Base-by-base conservation (phyloP, 2,329 filamentous ascomycete genomes). In the Trichothecium roseum region DNA sequence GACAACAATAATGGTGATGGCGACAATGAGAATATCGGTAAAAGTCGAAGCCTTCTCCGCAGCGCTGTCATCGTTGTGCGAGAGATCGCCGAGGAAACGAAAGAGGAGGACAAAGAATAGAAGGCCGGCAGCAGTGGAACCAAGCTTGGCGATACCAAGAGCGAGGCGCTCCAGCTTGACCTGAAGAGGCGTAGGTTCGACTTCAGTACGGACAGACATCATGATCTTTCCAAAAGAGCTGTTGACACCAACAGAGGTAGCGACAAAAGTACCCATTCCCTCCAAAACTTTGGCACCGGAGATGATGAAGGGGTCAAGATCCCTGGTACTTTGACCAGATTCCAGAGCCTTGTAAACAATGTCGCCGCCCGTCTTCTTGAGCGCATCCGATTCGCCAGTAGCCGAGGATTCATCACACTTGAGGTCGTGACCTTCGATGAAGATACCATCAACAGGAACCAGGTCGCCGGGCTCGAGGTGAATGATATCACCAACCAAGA, bases 261-360 rank as follows among this genome's bases (percentile, higher is more conserved):
- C 82, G 37, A 89, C 54, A 55, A 85, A 88, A 4, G 73, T 77
- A 8, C 84, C 84, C 7, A 85, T 69, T 37, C 28, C 84, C 48
- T 86, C 81, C 0, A 77, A 76, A 9, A 89, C 77, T 45, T 85
- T 86, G 3, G 80, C 80, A 31, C 84, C 84, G 16, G 82, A 88
- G 4, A 88, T 65, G 41, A 89, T 86, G 55, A 89, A 89, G 0
- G 84, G 84, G 24, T 67, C 67, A 51, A 71, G 78, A 7, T 17
- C 28, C n/a, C 16, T 30, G 5, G 46, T 42, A 9, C 47, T 62
- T 15, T 66, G 61, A 17, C 28, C 28, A 14, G n/a, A 14, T 14
- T 14, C 16, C n/a, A 30, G 8, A 30, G 28, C 28, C 78, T 3
- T 72, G 54, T 32, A 26, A 14, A 37, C n/a, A 9, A 20, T 33